phyloP scores from a whole-genome alignment of 495 filamentous ascomycete genomes.

The Penicillium maclennaniae region DNA sequence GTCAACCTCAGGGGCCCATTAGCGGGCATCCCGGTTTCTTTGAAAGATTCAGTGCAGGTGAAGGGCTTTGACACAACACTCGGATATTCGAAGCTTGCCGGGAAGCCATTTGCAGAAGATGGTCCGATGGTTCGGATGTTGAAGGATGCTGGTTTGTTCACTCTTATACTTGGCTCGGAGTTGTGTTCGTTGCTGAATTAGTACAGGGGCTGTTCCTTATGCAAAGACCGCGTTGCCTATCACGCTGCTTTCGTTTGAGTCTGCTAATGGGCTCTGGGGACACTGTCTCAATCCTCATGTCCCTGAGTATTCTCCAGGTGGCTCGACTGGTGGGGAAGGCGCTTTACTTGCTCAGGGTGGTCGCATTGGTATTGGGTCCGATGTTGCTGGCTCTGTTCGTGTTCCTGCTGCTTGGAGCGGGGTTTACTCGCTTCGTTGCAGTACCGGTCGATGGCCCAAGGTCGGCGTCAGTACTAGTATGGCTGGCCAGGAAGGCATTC shows the following conservation, averaged over 20 bases:
- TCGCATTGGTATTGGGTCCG: slow-evolving; percentile 90
- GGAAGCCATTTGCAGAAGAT: slow-evolving; percentile 61
- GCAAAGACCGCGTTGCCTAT: slow-evolving; percentile 95
- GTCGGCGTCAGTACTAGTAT: slow-evolving; percentile 81
- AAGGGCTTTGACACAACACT: slow-evolving; percentile 84
- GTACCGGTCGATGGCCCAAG: slow-evolving; percentile 95
- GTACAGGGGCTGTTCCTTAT: slow-evolving; percentile 79
- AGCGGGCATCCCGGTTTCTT: slow-evolving; percentile 81
- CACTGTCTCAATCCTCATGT: slow-evolving; percentile 81
- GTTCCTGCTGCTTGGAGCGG: slow-evolving; percentile 88
- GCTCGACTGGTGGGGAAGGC: slow-evolving; percentile 84
- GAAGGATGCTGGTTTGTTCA: slow-evolving; percentile 70
- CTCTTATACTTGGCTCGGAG: neutral
- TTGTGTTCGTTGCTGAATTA: neutral
- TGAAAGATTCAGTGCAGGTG: slow-evolving; percentile 87
- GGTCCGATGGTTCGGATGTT: slow-evolving; percentile 72
- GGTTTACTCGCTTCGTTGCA: slow-evolving; percentile 85
- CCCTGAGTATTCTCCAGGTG: slow-evolving; percentile 79
- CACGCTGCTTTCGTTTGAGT: slow-evolving; percentile 89
- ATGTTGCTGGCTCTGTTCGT: slow-evolving; percentile 90
- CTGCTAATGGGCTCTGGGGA: slow-evolving; percentile 86
- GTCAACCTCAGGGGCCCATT: slow-evolving; percentile 79
- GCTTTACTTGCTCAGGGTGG: slow-evolving; percentile 82
- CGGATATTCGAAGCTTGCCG: slow-evolving; percentile 71
- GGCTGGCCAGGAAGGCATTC: slow-evolving; percentile 90